These are phyloP conservation scores for Purshia tridentata DNA, from an alignment of 306 rosid species.

Conservation along the genomic window DNA sequence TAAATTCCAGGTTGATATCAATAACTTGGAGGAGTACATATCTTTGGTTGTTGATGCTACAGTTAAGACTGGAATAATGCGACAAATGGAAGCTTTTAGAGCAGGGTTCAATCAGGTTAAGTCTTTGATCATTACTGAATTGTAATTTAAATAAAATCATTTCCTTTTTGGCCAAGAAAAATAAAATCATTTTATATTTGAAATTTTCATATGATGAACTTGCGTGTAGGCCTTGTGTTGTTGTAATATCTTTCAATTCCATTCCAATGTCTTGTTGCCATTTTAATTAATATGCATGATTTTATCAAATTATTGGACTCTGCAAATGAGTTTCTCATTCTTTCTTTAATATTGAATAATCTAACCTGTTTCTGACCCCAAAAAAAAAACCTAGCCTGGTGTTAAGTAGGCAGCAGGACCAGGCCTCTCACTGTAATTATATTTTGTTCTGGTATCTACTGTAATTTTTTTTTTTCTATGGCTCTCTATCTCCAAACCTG, in stretches of 20 bases:
- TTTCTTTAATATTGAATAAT: neutral
- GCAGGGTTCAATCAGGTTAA: conserved; percentile 96
- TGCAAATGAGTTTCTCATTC: neutral
- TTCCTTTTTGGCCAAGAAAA: too few species aligned
- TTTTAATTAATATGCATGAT: neutral
- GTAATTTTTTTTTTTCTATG: neutral
- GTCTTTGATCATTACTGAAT: neutral
- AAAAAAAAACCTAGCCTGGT: neutral
- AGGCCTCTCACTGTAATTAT: neutral
- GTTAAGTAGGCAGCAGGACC: neutral
- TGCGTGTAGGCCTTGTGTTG: neutral
- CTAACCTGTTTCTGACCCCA: neutral
- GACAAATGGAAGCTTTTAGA: conserved; percentile 90
- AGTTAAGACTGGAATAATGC: conserved; percentile 77
- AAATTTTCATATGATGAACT: neutral
- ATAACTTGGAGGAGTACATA: conserved; percentile 88
- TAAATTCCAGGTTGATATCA: conserved; percentile 71
- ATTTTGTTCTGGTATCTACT: neutral
- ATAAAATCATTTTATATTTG: neutral
- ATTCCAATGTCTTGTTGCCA: neutral
- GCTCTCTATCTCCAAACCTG: neutral
- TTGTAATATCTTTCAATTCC: neutral
- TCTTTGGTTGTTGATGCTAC: conserved; percentile 81
- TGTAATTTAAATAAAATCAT: neutral
- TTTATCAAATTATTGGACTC: neutral